phyloP scores from a whole-genome alignment of 164 flowering plant species.

The Piper betle region DNA sequence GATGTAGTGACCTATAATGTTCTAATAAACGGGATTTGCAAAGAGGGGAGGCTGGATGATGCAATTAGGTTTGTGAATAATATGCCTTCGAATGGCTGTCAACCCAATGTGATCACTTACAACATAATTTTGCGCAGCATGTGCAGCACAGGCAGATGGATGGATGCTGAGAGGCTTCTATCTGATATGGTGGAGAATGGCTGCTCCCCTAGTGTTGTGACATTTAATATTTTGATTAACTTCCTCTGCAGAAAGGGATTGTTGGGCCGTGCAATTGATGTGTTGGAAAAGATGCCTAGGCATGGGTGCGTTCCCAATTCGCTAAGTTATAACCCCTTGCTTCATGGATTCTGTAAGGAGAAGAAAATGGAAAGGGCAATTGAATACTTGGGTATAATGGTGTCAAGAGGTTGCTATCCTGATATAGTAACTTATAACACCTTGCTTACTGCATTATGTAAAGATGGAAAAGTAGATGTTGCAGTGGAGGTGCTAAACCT shows the following conservation, averaged over 20 bases:
- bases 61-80: constrained; percentile 57
- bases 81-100: constrained; percentile 64
- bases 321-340: constrained; percentile 73
- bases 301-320: constrained; percentile 84
- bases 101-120: constrained; percentile 75
- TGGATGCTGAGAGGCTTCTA: constrained; percentile 72
- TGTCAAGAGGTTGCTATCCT: constrained; percentile 72
- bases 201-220: constrained; percentile 76
- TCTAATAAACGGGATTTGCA: constrained; percentile 77
- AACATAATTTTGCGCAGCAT: constrained; percentile 71
- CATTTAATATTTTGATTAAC: constrained; percentile 77
- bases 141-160: constrained; percentile 85
- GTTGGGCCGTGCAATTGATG: constrained; percentile 63
- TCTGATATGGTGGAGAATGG: constrained; percentile 67
- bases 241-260: constrained; percentile 68
- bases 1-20: constrained; percentile 86
- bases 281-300: constrained; percentile 74
- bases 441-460: constrained; percentile 77
- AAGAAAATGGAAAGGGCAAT: constrained; percentile 85
- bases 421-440: constrained; percentile 89
- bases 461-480: constrained; percentile 68
- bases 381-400: constrained; percentile 70
- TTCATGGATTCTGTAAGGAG: constrained; percentile 81
- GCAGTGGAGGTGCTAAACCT: constrained; percentile 70
- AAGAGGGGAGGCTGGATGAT: constrained; percentile 75